Evolutionary conservation across 352 stramenopile genomes (phyloP), one percentile per base, ranked within the genome.

Genomic region (Pythium brachiatum): DNA sequence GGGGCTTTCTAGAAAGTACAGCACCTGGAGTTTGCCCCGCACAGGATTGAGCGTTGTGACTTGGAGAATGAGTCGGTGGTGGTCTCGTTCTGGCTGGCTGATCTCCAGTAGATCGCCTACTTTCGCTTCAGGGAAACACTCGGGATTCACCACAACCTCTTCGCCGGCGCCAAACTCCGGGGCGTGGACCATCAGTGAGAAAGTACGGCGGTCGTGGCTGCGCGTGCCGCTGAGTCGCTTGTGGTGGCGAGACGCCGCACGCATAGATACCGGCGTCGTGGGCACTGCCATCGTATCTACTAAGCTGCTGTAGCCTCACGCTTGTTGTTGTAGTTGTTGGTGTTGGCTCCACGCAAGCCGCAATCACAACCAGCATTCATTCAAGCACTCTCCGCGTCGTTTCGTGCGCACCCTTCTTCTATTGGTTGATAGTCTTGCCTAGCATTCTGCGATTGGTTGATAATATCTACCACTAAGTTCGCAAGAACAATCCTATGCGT

Each of bases 71-170:
- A 94, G 78, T 2, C 79, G 77, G 52, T 76, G 78, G 48, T 91
- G 84, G 0, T 70, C 55, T 21, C 78, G 69, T 31, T 90, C 80
- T 1, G 75, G 66, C 68, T 93, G 80, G 8, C 51, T 55, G 54
- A 91, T 74, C 68, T 93, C 80, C 9, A 90, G 56, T 18, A 93
- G 44, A 54, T 91, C 81, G 27, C 38, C 9, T 39, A 66, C 66
- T 64, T 81, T 72, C 25, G 89, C 46, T 8, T 89, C 68, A 0
- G 80, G 78, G 61, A 94, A 94, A 27, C 71, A 64, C 9, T 94
- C 84, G 27, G 84, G 84, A 57, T 92, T 94, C 5, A 94, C 61
- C 44, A 94, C 81, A 21, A 94, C 67, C 55, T 90, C 67, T 43
- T 89, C 80, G 0, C 84, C 81, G 44, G 65, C 64, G 60, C 73